phyloP scores from a whole-genome alignment of 441 rosid genomes.

The Geranium incanum region DNA sequence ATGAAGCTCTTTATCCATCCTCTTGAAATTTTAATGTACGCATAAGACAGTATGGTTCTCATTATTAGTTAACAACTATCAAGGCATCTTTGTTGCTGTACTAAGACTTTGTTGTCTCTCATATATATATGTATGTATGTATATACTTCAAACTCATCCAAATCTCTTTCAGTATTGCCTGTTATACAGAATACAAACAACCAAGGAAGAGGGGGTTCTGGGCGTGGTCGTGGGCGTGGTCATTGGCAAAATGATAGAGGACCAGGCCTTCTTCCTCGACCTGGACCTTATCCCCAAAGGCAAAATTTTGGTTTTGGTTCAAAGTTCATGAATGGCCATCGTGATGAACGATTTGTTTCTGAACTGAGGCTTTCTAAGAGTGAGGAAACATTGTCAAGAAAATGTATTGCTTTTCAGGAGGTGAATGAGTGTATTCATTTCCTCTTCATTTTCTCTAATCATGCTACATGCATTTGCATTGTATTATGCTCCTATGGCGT shows the following conservation, averaged over 20 bases:
- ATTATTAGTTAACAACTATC: neutral
- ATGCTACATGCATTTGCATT: slow-evolving; percentile 7
- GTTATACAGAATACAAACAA: slow-evolving; percentile 39
- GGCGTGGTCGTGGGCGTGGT: slow-evolving; percentile 23
- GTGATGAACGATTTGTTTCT: slow-evolving; percentile 84
- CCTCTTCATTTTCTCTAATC: neutral
- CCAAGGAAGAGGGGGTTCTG: slow-evolving; percentile 52
- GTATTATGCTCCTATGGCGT: neutral
- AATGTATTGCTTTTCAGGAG: slow-evolving; percentile 72
- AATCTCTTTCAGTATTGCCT: slow-evolving; percentile 54
- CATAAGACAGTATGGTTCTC: neutral
- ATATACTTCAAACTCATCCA: slow-evolving; percentile 1
- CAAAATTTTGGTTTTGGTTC: slow-evolving; percentile 60
- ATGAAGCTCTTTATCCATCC: neutral
- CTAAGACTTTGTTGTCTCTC: neutral
- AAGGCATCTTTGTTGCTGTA: neutral
- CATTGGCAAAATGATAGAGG: slow-evolving; percentile 77
- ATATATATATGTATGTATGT: neutral
- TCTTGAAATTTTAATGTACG: neutral
- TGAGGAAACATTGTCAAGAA: slow-evolving; percentile 81
- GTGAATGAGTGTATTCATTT: slow-evolving; percentile 26
- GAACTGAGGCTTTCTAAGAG: slow-evolving; percentile 77
- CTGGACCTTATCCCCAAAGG: slow-evolving; percentile 69
- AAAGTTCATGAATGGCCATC: slow-evolving; percentile 61
- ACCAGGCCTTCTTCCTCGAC: slow-evolving; percentile 80